Base-by-base conservation (phyloP, 495 filamentous ascomycete species). In the Aspergillus ellipticus region DNA sequence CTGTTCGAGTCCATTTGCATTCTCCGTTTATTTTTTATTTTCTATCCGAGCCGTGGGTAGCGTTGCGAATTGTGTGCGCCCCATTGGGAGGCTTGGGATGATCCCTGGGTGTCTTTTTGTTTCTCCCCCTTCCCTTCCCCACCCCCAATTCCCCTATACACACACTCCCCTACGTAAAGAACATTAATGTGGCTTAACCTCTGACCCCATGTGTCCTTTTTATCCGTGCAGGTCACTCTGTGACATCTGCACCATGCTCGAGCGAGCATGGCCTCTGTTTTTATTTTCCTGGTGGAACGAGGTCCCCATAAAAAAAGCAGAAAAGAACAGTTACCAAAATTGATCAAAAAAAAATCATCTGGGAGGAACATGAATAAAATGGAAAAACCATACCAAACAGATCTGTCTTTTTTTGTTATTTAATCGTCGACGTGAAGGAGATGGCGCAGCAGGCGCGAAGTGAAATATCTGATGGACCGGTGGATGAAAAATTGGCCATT, bases 1-100 rank as follows among this genome's bases (percentile, higher is more conserved):
- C 74, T 70, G 70, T 72, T 65, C 63, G 61, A 68, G 68, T 73
- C 63, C 55, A 67, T 66, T 64, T 72, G 70, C 68, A 68, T 73
- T 66, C 73, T 56, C 49, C 49, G 24, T 63, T 52, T 58, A 39
- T 65, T 65, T 50, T 56, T 53, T 42, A 37, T 51, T 63, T 58
- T 33, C 58, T 61, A 51, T 47, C 51, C 48, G 55, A 46, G 31
- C 53, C 55, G 48, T 55, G 46, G 51, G 41, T 53, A 59, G 46
- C 24, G 39, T 26, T 22, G 31, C 51, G 20, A 46, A 39, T 49
- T 33, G 17, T 48, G 39, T 42, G 13, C 16, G 17, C 15, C 39
- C 24, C 17, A 21, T 39, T 31, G 22, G n/a, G 13, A 17, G 29
- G 37, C 51, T 29, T 24, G 56, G 22, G 26, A 51, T 50, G 19